Base-by-base conservation (phyloP, 2,329 filamentous ascomycete genomes). In the Ascochyta pisi region DNA sequence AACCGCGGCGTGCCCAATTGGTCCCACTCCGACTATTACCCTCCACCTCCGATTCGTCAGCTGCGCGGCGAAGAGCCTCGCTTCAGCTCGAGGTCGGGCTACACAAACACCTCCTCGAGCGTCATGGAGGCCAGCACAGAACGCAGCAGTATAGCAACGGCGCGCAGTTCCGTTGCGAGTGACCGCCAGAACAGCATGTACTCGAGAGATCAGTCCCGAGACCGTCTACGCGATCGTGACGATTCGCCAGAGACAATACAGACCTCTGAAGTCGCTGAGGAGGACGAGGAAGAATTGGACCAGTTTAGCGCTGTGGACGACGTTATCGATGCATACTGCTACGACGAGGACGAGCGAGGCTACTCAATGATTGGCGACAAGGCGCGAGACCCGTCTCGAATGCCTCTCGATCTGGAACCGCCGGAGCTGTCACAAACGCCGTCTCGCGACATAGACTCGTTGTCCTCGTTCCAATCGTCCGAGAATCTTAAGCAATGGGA, bases 121-220 rank as follows among this genome's bases (percentile, higher is more conserved):
- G 76, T 81, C 37, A 76, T 84, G 46, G 83, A 84, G 39, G 69
- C 79, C 6, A 84, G 83, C n/a, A 96, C 91, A 1, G 91, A 94
- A 70, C 84, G 91, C 58, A 96, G 91, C 73, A 96, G 92, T 69
- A 82, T 95, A 45, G 74, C 89, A 61, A 95, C 92, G 3, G 92
- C 90, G 65, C 86, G 86, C 57, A 96, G 90, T 78, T 92, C 90
- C 1, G 82, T 88, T 49, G 60, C 52, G 4, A 89, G 82, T 78
- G 77, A 95, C 81, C 62, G 57, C 16, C 68, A 65, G 19, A 60
- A 51, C 15, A 71, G 71, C 55, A 51, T 68, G 84, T 69, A 87
- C 88, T 72, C 69, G 4, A 56, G 68, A 55, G 66, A 71, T 37
- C 60, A 63, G 16, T 70, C 71, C 6, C 43, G 66, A 62, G 64